Evolutionary conservation across 2,329 filamentous ascomycete species (phyloP).

Genomic region (Hypoxylon sp.): DNA sequence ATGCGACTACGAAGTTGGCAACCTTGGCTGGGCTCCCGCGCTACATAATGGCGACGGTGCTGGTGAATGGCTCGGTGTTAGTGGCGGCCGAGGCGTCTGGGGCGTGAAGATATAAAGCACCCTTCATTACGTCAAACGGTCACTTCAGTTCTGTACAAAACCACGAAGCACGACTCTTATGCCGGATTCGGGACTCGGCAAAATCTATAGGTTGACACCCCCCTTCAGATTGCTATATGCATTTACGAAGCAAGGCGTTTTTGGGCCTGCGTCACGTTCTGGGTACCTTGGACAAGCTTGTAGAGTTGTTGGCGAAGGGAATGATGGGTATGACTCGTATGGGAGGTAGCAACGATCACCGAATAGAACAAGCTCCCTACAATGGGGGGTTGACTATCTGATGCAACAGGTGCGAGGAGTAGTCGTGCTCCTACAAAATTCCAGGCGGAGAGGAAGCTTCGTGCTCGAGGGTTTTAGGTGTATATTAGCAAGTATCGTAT

Average conservation of each 20-base stretch:
- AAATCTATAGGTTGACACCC: constrained; percentile 39
- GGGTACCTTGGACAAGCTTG: constrained; percentile 22
- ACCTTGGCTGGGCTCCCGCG: constrained; percentile 85
- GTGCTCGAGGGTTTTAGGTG: constrained; percentile 24
- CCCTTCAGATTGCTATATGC: constrained; percentile 33
- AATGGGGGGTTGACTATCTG: constrained; percentile 32
- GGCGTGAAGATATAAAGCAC: constrained; percentile 65
- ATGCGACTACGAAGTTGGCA: constrained; percentile 88
- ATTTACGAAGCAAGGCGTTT: constrained; percentile 44
- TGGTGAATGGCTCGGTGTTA: constrained; percentile 87
- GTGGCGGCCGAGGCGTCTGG: constrained; percentile 84
- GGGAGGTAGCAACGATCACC: constrained; percentile 61
- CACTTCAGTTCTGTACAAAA: constrained; percentile 1
- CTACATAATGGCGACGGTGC: constrained; percentile 71
- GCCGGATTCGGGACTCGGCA: constrained; percentile 41
- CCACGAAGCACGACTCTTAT: constrained; percentile 10
- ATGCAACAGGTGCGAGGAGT: constrained; percentile 4
- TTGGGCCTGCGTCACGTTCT: constrained; percentile 27
- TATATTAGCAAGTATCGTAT: constrained; percentile 34
- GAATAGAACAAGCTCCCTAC: constrained; percentile 61
- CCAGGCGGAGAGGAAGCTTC: constrained; percentile 14
- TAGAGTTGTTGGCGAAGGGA: constrained; percentile 50
- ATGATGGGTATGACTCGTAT: constrained; percentile 62
- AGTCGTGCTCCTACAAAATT: constrained; percentile 3
- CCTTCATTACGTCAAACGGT: constrained; percentile 6